phyloP scores from a whole-genome alignment of 2,329 filamentous ascomycete species.

The Colletotrichum simmondsii region DNA sequence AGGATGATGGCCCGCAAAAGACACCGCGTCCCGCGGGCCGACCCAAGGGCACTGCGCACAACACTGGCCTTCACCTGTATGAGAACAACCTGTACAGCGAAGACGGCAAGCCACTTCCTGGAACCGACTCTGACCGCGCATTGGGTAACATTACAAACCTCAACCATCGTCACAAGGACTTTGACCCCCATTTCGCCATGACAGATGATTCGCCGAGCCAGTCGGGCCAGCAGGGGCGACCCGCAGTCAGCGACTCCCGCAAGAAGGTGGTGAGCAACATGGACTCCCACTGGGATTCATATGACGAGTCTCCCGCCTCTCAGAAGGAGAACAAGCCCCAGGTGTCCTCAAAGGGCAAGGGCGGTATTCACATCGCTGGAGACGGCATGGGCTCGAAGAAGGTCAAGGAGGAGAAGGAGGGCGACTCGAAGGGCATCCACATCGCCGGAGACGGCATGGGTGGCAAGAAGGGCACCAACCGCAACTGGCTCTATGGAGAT shows the following conservation, averaged over 20 bases:
- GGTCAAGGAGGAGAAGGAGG: slow-evolving; percentile 45
- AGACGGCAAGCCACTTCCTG: slow-evolving; percentile 55
- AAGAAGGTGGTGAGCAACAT: slow-evolving; percentile 80
- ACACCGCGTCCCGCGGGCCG: slow-evolving; percentile 57
- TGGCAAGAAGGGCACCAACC: slow-evolving; percentile 63
- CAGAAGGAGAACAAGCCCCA: slow-evolving; percentile 62
- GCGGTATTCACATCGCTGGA: slow-evolving; percentile 59
- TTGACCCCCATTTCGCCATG: slow-evolving; percentile 82
- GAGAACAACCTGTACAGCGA: slow-evolving; percentile 79
- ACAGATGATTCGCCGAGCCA: slow-evolving; percentile 71
- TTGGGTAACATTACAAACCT: slow-evolving; percentile 78
- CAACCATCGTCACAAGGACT: slow-evolving; percentile 79
- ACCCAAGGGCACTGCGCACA: slow-evolving; percentile 68
- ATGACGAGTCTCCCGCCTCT: slow-evolving; percentile 64
- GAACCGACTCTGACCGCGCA: slow-evolving; percentile 50
- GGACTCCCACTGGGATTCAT: slow-evolving; percentile 70
- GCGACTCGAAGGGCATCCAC: slow-evolving; percentile 48
- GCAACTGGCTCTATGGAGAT: slow-evolving; percentile 69
- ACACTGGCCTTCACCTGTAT: slow-evolving; percentile 79
- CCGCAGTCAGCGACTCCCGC: slow-evolving; percentile 66
- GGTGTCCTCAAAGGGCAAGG: slow-evolving; percentile 25
- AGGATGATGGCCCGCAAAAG: slow-evolving; percentile 75
- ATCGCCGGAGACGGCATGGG: slow-evolving; percentile 76
- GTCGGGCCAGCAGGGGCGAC: slow-evolving; percentile 49
- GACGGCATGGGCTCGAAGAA: slow-evolving; percentile 75